Conservation (phyloP, 1,139 yeast genomes). For the Protomyces inouyei region DNA sequence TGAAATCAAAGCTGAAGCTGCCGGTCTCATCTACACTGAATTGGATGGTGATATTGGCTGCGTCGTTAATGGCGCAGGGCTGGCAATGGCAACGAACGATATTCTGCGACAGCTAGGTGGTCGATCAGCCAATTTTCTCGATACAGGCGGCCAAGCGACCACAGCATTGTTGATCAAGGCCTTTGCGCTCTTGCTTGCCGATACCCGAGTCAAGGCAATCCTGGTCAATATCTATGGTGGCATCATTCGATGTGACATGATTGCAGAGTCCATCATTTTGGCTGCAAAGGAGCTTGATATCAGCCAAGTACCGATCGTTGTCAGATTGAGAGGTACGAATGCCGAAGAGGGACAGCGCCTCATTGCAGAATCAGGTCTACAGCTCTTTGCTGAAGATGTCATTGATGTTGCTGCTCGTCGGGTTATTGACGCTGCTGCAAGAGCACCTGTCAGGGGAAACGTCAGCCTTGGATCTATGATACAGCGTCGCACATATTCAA, state of each 20-base stretch:
- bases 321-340: constrained; percentile 17
- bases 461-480: background rate
- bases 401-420: constrained; percentile 8
- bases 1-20: background rate
- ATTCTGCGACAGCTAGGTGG: constrained; percentile 5
- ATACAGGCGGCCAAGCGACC: constrained; percentile 26
- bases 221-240: constrained; percentile 23
- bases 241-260: constrained; percentile 16
- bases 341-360: constrained; percentile 8
- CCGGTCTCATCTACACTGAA: constrained; percentile 13
- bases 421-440: background rate
- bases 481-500: background rate
- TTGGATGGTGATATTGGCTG: constrained; percentile 16
- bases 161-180: constrained; percentile 13
- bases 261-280: constrained; percentile 20
- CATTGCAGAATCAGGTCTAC: constrained; percentile 10
- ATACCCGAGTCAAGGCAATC: constrained; percentile 12
- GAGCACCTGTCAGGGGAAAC: background rate
- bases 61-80: constrained; percentile 23
- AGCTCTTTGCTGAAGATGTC: constrained; percentile 2
- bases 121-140: constrained; percentile 17
- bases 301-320: constrained; percentile 11
- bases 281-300: constrained; percentile 19
- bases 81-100: constrained; percentile 25
- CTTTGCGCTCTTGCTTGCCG: constrained; percentile 2